phyloP scores from a whole-genome alignment of 108 stramenopile genomes.

The Seminavis robusta region DNA sequence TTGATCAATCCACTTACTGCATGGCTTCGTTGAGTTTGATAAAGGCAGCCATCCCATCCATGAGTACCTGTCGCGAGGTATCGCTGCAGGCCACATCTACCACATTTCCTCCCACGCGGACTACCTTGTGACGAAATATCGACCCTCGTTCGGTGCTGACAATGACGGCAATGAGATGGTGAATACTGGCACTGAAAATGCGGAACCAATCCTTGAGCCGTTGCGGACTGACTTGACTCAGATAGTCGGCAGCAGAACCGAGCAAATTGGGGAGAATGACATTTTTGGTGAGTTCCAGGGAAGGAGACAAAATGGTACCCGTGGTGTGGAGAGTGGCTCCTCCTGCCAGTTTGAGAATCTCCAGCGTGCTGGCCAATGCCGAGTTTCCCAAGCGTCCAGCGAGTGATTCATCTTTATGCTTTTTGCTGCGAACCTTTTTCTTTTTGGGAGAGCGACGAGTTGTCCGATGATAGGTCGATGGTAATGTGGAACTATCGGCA shows the following conservation, averaged over 20 bases:
- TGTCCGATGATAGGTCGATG: no score
- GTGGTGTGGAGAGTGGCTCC: conserved; percentile 47
- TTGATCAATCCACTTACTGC: conserved; percentile 30
- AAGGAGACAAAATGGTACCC: conserved; percentile 41
- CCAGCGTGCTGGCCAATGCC: conserved; percentile 24
- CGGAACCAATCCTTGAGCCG: conserved; percentile 54
- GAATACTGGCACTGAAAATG: conserved; percentile 30
- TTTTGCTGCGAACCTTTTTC: no score
- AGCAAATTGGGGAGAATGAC: conserved; percentile 34
- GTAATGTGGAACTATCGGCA: no score
- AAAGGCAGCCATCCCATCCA: conserved; percentile 56
- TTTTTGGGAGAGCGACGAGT: no score
- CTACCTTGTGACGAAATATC: conserved; percentile 9
- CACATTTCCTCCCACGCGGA: conserved; percentile 30
- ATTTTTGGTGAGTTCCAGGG: conserved; percentile 41
- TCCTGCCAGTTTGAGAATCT: conserved; percentile 31
- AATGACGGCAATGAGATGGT: conserved; percentile 40
- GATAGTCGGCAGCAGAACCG: conserved; percentile 17
- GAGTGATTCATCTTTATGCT: no score
- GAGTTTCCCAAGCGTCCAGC: no score
- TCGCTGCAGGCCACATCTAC: conserved; percentile 44
- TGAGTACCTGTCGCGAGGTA: conserved; percentile 50
- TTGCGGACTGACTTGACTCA: conserved; percentile 27
- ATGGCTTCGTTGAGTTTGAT: conserved; percentile 62
- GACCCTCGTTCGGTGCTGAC: conserved; percentile 22